A percentile compares a stretch with the other conserved stretches of the same genome.
These are phyloP conservation scores for Reticulascus tulasneorum DNA, from an alignment of 2,329 filamentous ascomycete genomes.

Conservation along the genomic window DNA sequence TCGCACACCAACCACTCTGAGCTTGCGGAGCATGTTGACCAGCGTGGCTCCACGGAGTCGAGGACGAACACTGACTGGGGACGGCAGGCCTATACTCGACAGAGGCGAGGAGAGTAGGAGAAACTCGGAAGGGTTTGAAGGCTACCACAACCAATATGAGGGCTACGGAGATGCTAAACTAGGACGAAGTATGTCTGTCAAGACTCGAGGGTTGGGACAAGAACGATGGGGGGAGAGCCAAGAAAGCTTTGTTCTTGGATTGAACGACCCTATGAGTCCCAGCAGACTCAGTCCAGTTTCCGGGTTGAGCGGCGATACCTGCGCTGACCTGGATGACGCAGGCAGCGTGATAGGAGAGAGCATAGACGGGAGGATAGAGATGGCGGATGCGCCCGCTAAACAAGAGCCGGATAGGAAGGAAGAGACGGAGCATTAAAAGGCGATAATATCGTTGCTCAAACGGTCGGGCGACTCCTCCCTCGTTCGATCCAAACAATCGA, in stretches of 20 bases:
- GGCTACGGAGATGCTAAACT: slow-evolving; percentile 11
- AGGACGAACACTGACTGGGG: slow-evolving; percentile 9
- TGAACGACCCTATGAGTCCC: slow-evolving; percentile 24
- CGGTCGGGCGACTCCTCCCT: too few relatives aligned
- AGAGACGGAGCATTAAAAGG: neutral
- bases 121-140: slow-evolving; percentile 9
- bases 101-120: slow-evolving; percentile 5
- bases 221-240: slow-evolving; percentile 22
- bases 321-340: neutral
- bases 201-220: slow-evolving; percentile 3
- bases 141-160: neutral
- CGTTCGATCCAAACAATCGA: too few relatives aligned
- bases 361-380: neutral
- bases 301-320: slow-evolving; percentile 15
- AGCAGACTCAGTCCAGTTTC: slow-evolving; percentile 21
- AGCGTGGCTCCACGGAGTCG: slow-evolving; percentile 18
- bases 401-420: neutral
- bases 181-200: too few relatives aligned
- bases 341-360: neutral
- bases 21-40: slow-evolving; percentile 22
- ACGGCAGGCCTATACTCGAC: slow-evolving; percentile 7
- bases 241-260: slow-evolving; percentile 25
- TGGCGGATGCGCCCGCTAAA: too few relatives aligned
- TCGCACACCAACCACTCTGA: slow-evolving; percentile 22
- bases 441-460: neutral